Evolutionary conservation across 1,284 basidiomycete species (phyloP).

Genomic region (Xerocomus amazonicus): DNA sequence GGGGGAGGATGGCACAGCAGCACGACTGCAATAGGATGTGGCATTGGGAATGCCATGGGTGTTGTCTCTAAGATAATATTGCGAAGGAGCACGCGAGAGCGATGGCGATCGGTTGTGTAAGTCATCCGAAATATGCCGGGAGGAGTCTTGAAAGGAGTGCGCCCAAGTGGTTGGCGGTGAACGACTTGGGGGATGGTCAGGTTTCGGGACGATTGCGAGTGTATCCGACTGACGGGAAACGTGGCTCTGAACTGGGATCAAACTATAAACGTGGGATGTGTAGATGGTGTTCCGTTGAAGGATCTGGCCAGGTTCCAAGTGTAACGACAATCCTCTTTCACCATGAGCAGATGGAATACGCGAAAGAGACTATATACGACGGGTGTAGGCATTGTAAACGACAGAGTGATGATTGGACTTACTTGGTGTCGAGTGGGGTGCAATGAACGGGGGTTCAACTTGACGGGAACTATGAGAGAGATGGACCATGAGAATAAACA

Average conservation of each 20-base stretch:
- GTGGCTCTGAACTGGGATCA: conserved; percentile 2
- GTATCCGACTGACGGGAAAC: conserved; percentile 3
- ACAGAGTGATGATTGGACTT: conserved; percentile 6
- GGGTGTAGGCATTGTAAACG: conserved; percentile 9
- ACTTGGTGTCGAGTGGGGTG: conserved; percentile 17
- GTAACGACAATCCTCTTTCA: conserved; percentile 35
- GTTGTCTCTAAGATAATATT: conserved; percentile 8
- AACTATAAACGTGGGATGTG: conserved; percentile 2
- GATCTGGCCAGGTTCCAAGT: conserved; percentile 53
- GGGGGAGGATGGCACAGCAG: conserved; percentile 13
- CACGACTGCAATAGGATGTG: conserved; percentile 7
- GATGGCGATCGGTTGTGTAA: conserved; percentile 4
- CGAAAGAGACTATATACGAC: conserved; percentile 9
- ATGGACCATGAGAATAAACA: neutral
- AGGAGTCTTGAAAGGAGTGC: neutral
- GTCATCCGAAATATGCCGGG: neutral
- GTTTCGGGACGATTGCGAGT: neutral
- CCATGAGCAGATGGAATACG: neutral
- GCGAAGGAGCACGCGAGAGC: conserved; percentile 12
- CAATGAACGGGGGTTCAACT: conserved; percentile 11
- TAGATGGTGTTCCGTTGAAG: conserved; percentile 34
- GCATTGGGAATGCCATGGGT: conserved; percentile 5
- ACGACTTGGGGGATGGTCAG: conserved; percentile 10
- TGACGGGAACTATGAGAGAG: conserved; percentile 11
- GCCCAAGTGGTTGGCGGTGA: conserved; percentile 9